Evolutionary conservation across 768 basidiomycete genomes (phyloP), one percentile per base, ranked within the genome.

Genomic region (Xanthoconium stramineum): DNA sequence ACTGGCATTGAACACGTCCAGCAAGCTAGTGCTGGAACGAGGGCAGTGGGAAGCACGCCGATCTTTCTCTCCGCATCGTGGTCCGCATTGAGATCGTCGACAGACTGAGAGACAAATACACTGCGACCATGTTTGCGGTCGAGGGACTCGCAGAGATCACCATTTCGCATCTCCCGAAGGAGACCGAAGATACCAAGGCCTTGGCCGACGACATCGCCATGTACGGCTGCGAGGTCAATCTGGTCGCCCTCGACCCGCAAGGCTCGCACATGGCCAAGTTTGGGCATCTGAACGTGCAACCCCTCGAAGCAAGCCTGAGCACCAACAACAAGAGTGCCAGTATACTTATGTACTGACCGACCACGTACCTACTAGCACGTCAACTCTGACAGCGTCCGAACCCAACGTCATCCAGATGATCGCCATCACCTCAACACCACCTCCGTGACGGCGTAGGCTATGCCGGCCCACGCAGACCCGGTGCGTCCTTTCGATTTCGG

Each of bases 391-490:
- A 33, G 11, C 6, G 33, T 33, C 33, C 8, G n/a, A 59, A 45
- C 72, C 75, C 49, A 86, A 87, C 72, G 83, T 85, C 62, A 57
- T 86, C 43, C 76, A 76, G 59, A 83, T 81, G 82, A 80, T 86
- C 56, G 81, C 79, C 0, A 55, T 84, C 24, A 77, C 81, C 29
- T 87, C 75, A 83, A 84, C 83, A 6, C 35, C 10, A 78, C 83
- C 5, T 80, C 78, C 6, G 83, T 86, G 30, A 82, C 82, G 0
- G 80, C 79, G 14, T 80, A n/a, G n/a, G n/a, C n/a, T n/a, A 80
- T 29, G 53, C 61, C 5, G 57, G 59, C 9, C 19, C 60, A 24
- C 51, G 53, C 67, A 75, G 72, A 54, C 74, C 74, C 30, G 60
- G 72, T 69, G 59, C 17, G 62, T 39, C n/a, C 3, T 28, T 50